Percentiles rank a stretch among this genome's conserved stretches.
Evolutionary conservation across 306 rosid species (phyloP).

Genomic region (Acacia acuminata): DNA sequence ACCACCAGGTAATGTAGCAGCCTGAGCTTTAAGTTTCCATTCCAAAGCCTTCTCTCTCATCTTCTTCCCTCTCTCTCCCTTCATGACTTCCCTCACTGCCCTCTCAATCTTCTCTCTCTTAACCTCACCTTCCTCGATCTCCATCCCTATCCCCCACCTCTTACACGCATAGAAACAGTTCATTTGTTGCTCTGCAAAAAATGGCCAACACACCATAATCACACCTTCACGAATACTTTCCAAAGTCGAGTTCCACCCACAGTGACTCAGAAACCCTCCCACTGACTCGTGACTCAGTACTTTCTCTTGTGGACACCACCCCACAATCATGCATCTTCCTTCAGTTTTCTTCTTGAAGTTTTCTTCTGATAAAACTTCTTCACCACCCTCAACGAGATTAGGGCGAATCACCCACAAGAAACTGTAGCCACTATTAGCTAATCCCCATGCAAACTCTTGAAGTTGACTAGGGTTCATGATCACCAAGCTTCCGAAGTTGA

Average conservation of each 20-base stretch:
- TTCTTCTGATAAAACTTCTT: constrained; percentile 28
- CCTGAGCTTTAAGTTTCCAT: constrained; percentile 41
- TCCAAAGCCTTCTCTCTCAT: constrained; percentile 36
- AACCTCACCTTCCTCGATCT: constrained; percentile 40
- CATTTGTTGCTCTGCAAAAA: constrained; percentile 47
- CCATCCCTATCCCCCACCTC: constrained; percentile 45
- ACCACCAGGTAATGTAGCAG: constrained; percentile 36
- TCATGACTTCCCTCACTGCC: constrained; percentile 43
- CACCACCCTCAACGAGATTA: constrained; percentile 33
- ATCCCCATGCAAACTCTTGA: constrained; percentile 45
- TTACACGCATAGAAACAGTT: constrained; percentile 39
- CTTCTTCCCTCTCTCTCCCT: constrained; percentile 34
- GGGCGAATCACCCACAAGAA: constrained; percentile 46
- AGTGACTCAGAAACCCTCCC: constrained; percentile 38
- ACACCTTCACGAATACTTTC: constrained; percentile 47
- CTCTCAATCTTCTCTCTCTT: constrained; percentile 41
- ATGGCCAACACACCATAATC: constrained; percentile 41
- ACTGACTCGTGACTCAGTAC: constrained; percentile 34
- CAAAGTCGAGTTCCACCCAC: constrained; percentile 49
- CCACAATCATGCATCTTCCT: constrained; percentile 36
- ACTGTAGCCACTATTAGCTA: constrained; percentile 35
- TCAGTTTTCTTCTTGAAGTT: constrained; percentile 9
- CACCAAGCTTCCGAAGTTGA: constrained; percentile 48
- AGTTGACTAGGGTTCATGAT: constrained; percentile 33
- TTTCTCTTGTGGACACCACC: constrained; percentile 44